These are phyloP conservation scores for Salinomyces thailandicus DNA, from an alignment of 2,329 filamentous ascomycete species.

Conservation along the genomic window DNA sequence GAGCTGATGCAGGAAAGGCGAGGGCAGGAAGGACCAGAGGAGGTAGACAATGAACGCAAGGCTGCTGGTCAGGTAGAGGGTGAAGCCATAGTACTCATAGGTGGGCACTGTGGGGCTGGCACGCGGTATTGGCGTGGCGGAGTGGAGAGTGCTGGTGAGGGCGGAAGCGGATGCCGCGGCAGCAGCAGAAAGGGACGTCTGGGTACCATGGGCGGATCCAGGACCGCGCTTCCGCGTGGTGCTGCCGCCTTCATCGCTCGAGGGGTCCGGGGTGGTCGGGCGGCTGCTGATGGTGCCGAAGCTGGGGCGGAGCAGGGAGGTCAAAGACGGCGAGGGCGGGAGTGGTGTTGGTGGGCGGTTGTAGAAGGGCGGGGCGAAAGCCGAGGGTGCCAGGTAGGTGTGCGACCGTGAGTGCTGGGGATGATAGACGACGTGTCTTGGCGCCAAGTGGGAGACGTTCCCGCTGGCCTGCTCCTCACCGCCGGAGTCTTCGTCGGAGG, in stretches of 20 bases:
- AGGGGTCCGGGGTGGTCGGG: slow-evolving; percentile 87
- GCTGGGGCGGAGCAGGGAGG: slow-evolving; percentile 69
- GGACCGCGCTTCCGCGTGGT: slow-evolving; percentile 25
- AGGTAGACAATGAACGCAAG: slow-evolving; percentile 65
- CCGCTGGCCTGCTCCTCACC: slow-evolving; percentile 19
- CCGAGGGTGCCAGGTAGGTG: slow-evolving; percentile 31
- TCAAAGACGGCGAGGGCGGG: slow-evolving; percentile 84
- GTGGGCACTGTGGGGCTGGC: slow-evolving; percentile 93
- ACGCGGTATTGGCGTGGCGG: slow-evolving; percentile 58
- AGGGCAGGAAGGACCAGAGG: slow-evolving; percentile 83
- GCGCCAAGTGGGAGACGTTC: slow-evolving; percentile 18
- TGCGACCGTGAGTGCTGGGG: slow-evolving; percentile 36
- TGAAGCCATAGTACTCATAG: slow-evolving; percentile 98
- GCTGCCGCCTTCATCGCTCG: slow-evolving; percentile 58
- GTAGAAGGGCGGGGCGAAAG: slow-evolving; percentile 81
- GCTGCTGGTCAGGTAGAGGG: slow-evolving; percentile 82
- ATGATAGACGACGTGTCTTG: slow-evolving; percentile 32
- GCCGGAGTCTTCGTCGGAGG: slow-evolving; percentile 19
- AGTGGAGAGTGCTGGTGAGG: slow-evolving; percentile 43
- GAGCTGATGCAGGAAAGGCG: slow-evolving; percentile 80
- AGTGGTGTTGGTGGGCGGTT: slow-evolving; percentile 91
- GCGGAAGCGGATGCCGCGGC: slow-evolving; percentile 52
- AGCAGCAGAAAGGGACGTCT: slow-evolving; percentile 45
- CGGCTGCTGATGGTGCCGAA: slow-evolving; percentile 60
- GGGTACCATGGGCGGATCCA: slow-evolving; percentile 11